These are phyloP conservation scores for Panaeolus cyanescens DNA, from an alignment of 768 basidiomycete genomes.

Conservation along the genomic window DNA sequence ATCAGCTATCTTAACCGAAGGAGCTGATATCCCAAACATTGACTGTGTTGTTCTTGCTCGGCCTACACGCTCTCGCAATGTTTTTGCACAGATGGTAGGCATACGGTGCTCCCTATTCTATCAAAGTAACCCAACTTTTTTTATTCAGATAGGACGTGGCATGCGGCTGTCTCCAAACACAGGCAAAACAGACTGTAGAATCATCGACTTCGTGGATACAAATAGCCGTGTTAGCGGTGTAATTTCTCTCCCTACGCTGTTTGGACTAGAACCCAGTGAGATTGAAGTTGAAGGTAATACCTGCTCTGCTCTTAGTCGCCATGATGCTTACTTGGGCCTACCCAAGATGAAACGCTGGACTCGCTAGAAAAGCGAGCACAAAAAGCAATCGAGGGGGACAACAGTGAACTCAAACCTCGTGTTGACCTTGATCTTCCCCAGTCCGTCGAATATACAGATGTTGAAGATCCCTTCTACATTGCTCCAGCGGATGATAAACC, in stretches of 20 bases:
- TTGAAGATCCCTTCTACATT: constrained; percentile 72
- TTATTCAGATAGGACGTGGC: constrained; percentile 83
- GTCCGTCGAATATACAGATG: constrained; percentile 73
- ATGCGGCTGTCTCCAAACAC: constrained; percentile 83
- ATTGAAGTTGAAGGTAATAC: constrained; percentile 58
- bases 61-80: constrained; percentile 86
- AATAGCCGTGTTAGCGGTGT: constrained; percentile 67
- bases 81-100: constrained; percentile 90
- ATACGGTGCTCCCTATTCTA: neutral
- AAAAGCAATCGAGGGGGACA: constrained; percentile 2
- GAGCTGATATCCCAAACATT: constrained; percentile 92
- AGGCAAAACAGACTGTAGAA: constrained; percentile 80
- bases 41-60: constrained; percentile 89
- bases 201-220: constrained; percentile 92
- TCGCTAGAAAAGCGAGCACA: constrained; percentile 45
- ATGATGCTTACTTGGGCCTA: constrained; percentile 4
- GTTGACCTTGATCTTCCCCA: constrained; percentile 33
- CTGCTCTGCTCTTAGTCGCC: neutral
- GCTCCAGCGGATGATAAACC: constrained; percentile 49
- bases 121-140: neutral
- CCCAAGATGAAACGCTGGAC: constrained; percentile 52
- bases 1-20: constrained; percentile 87
- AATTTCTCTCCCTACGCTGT: constrained; percentile 78
- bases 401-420: neutral
- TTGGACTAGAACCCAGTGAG: constrained; percentile 79